These are phyloP conservation scores for Colletotrichum australisinense DNA, from an alignment of 2,329 filamentous ascomycete genomes.

Conservation along the genomic window DNA sequence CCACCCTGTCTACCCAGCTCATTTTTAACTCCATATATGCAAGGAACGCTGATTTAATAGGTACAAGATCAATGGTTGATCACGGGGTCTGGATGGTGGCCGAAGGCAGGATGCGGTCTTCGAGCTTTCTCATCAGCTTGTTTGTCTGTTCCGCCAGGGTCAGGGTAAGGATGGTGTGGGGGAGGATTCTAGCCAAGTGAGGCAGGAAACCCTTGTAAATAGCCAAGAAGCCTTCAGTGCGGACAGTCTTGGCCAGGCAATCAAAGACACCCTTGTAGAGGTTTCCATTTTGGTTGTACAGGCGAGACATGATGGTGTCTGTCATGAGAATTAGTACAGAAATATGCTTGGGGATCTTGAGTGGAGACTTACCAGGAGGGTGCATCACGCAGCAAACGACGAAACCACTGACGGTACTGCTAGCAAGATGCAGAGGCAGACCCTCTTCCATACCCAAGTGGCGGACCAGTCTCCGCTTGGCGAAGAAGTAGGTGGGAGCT, in stretches of 20 bases:
- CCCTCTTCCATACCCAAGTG: constrained; percentile 93
- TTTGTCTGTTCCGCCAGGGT: constrained; percentile 97
- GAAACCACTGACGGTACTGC: constrained; percentile 90
- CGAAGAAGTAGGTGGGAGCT: constrained; percentile 98
- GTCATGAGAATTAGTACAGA: constrained; percentile 23
- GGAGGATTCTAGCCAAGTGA: constrained; percentile 91
- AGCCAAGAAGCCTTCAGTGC: constrained; percentile 89
- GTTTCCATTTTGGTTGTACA: constrained; percentile 99
- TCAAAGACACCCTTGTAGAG: constrained; percentile 95
- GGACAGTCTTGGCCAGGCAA: constrained; percentile 89
- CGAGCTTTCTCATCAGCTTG: constrained; percentile 86
- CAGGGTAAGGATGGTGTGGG: constrained; percentile 94
- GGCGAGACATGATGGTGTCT: constrained; percentile 98
- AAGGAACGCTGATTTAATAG: constrained; percentile 32
- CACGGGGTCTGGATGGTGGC: constrained; percentile 46
- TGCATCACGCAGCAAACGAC: constrained; percentile 99
- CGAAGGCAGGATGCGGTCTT: constrained; percentile 66
- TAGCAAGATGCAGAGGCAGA: constrained; percentile 86
- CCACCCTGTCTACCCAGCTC: constrained; percentile 13
- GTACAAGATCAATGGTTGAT: constrained; percentile 25
- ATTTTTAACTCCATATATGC: constrained; percentile 34
- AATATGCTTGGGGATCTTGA: background rate
- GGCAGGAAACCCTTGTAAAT: constrained; percentile 99
- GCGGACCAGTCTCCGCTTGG: constrained; percentile 84
- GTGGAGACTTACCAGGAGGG: constrained; percentile 76